These are phyloP conservation scores for Hibiscus tridactylites DNA, from an alignment of 345 rosid genomes.

Conservation along the genomic window DNA sequence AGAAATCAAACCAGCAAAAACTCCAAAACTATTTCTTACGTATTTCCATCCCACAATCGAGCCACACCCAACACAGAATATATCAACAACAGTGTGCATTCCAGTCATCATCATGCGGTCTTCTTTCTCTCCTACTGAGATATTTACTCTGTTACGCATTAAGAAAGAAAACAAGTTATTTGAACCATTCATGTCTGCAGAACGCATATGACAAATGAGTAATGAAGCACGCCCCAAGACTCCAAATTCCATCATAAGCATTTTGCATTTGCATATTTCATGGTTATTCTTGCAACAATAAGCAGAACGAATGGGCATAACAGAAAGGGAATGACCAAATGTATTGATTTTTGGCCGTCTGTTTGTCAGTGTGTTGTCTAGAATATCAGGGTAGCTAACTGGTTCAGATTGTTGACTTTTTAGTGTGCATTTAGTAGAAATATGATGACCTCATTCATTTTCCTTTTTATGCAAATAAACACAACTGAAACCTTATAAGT, in stretches of 20 bases:
- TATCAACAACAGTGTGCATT: conserved; percentile 67
- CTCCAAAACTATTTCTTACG: conserved; percentile 27
- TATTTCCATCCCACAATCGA: conserved; percentile 83
- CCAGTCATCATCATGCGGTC: conserved; percentile 64
- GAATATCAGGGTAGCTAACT: no score
- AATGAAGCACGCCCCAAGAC: not conserved
- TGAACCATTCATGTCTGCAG: not conserved
- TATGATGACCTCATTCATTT: no score
- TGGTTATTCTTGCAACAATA: not conserved
- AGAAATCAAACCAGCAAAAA: not conserved
- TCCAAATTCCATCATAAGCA: not conserved
- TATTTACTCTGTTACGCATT: conserved; percentile 43
- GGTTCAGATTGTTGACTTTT: no score
- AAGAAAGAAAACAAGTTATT: conserved; percentile 7
- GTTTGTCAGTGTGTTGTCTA: no score
- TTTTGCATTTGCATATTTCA: not conserved
- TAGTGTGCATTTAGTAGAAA: no score
- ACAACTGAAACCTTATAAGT: no score
- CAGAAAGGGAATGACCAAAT: not conserved
- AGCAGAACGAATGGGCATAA: not conserved
- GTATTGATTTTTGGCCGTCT: no score
- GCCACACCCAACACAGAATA: conserved; percentile 68
- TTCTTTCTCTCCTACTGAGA: conserved; percentile 53
- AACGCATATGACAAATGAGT: not conserved
- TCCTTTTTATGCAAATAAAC: no score